These are phyloP conservation scores for Cetradonia linearis DNA, from an alignment of 495 filamentous ascomycete genomes.

Conservation along the genomic window DNA sequence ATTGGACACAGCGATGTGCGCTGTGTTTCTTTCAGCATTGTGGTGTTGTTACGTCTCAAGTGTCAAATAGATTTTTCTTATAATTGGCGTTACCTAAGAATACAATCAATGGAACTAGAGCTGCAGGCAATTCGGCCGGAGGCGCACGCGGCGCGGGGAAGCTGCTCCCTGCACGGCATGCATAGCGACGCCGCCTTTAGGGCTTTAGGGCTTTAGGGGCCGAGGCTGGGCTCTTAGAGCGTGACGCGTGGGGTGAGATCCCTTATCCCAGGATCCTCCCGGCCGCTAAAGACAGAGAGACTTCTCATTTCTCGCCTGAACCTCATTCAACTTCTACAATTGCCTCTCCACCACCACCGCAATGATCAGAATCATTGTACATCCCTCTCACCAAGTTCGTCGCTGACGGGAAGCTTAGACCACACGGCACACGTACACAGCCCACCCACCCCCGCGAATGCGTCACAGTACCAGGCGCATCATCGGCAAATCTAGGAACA, in stretches of 20 bases:
- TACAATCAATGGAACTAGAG: not conserved
- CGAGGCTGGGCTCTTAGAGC: not conserved
- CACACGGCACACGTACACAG: not conserved
- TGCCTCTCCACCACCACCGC: not conserved
- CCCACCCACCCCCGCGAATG: not conserved
- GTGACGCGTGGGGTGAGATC: not conserved
- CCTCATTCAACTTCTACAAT: not conserved
- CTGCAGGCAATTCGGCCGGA: not conserved
- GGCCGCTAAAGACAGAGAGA: not conserved
- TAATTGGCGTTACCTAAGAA: not conserved
- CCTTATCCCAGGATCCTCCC: not conserved
- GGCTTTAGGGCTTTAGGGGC: not conserved
- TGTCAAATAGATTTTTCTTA: not conserved
- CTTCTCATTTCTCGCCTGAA: not conserved
- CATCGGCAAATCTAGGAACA: slow-evolving; percentile 5
- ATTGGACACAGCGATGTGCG: not conserved
- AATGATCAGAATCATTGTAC: not conserved
- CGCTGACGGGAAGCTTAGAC: not conserved
- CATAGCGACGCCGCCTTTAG: not conserved
- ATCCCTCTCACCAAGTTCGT: not conserved
- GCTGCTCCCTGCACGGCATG: not conserved
- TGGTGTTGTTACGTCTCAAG: not conserved
- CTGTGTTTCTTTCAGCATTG: not conserved
- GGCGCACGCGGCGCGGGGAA: not conserved
- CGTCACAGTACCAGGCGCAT: slow-evolving; percentile 9